A percentile compares a stretch with the other conserved stretches of the same genome.
These are phyloP conservation scores for Lecanoromycetidae sp. DNA, from an alignment of 2,329 filamentous ascomycete genomes.

Conservation along the genomic window DNA sequence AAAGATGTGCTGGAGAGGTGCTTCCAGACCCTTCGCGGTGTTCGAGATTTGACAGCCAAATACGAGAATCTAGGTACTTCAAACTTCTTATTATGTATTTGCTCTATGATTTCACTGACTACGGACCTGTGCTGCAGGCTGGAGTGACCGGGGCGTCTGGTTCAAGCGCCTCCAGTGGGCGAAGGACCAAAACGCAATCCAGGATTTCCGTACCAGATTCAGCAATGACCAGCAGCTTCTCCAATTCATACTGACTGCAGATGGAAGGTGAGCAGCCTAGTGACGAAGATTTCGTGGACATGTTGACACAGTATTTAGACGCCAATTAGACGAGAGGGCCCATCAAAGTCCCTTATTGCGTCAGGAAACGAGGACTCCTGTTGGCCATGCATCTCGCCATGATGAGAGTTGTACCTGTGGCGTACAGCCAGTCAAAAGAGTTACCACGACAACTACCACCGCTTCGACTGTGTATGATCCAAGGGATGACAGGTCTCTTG, in stretches of 20 bases:
- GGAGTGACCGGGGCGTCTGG: slow-evolving; percentile 10
- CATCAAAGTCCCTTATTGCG: background rate
- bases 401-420: background rate
- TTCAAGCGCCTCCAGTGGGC: slow-evolving; percentile 10
- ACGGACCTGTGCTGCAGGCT: slow-evolving; percentile 4
- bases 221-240: slow-evolving; percentile 6
- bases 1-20: slow-evolving; percentile 1
- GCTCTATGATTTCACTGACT: background rate
- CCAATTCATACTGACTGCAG: slow-evolving; percentile 7
- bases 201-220: slow-evolving; percentile 2
- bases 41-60: slow-evolving; percentile 6
- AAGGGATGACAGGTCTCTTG: background rate
- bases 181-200: slow-evolving; percentile 10
- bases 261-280: slow-evolving; percentile 8
- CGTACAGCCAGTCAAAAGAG: background rate
- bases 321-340: background rate
- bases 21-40: slow-evolving; percentile 3
- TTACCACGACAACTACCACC: background rate
- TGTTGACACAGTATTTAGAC: background rate
- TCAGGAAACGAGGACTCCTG: too few species aligned
- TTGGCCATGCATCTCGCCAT: background rate
- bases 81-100: background rate
- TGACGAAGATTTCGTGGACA: background rate
- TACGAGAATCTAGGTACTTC: slow-evolving; percentile 14
- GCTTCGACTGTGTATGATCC: background rate